These are phyloP conservation scores for Ophiorrhiza pumila DNA, from an alignment of 257 asterid genomes.

Conservation along the genomic window DNA sequence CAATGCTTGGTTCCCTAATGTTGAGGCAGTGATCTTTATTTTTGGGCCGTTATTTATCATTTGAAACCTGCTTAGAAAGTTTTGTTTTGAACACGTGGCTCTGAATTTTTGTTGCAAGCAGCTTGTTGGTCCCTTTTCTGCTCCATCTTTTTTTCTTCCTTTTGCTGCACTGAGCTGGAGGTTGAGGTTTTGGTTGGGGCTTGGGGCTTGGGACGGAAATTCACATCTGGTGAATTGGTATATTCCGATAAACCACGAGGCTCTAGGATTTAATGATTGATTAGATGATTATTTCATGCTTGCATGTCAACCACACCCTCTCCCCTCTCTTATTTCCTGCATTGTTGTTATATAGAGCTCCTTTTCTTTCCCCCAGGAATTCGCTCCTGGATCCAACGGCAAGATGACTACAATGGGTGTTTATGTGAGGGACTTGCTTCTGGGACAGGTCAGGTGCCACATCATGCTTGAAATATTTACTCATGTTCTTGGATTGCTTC, in stretches of 20 bases:
- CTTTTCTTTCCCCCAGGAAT: conserved; percentile 57
- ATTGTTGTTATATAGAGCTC: conserved; percentile 14
- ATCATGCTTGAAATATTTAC: conserved; percentile 11
- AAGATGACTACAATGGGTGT: conserved; percentile 92
- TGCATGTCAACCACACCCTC: background rate
- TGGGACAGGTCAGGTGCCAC: conserved; percentile 77
- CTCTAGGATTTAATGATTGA: background rate
- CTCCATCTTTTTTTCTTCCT: background rate
- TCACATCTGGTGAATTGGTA: background rate
- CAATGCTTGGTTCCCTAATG: background rate
- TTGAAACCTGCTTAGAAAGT: background rate
- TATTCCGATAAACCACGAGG: background rate
- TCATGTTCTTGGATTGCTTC: background rate
- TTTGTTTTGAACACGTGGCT: background rate
- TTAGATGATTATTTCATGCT: background rate
- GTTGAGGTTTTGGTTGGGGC: background rate
- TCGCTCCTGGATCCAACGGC: conserved; percentile 90
- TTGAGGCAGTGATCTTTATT: background rate
- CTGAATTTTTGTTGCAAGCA: background rate
- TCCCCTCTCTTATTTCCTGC: conserved; percentile 10
- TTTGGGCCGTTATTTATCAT: background rate
- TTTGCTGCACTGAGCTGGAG: background rate
- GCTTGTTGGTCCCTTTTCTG: background rate
- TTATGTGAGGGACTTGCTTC: conserved; percentile 86
- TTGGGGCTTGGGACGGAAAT: background rate